Evolutionary conservation across 495 filamentous ascomycete genomes (phyloP), one percentile per base, ranked within the genome.

Genomic region (Penicillium samsonianum): DNA sequence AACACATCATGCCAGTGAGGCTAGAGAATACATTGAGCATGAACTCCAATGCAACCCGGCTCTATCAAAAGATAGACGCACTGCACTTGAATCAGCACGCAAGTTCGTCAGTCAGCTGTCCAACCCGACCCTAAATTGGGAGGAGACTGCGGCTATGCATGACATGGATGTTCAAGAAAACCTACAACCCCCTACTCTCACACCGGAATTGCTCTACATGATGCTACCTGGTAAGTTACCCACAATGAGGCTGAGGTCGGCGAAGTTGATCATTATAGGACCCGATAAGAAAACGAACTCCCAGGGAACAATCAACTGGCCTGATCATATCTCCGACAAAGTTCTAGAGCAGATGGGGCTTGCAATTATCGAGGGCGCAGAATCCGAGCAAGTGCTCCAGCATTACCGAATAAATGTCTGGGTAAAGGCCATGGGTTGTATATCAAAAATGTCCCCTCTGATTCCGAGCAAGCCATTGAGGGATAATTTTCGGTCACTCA

Each of bases 131-230:
- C 31, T 67, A 8, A 56, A 60, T 31, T 62, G 61, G 19, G 50
- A 67, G 31, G 59, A 63, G 41, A 50, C 30, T 26, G 40, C 35
- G 6, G 17, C 46, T 6, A 52, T 28, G 11, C 62, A 66, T 28
- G 45, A 62, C 4, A n/a, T 60, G 19, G 63, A 58, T 14, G 31
- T 59, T 41, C 55, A 53, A 14, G 63, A 62, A 4, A 44, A 49
- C 38, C 25, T 60, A 11, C 23, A 47, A 19, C 58, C 52, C 17
- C 65, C 65, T 37, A 44, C n/a, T 46, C 61, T 69, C 14, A 67
- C 66, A 3, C 65, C 69, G 4, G 69, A 72, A 40, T 37, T 72
- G 30, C 40, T 72, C 1, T 65, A 66, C 9, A 70, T 70, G 67
- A 67, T 72, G 61, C 26, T 70, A 38, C 61, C 65, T 22, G 62